Percentiles rank a stretch among this genome's conserved stretches.
Evolutionary conservation across 164 flowering plant species (phyloP).

Genomic region (Santalum album): DNA sequence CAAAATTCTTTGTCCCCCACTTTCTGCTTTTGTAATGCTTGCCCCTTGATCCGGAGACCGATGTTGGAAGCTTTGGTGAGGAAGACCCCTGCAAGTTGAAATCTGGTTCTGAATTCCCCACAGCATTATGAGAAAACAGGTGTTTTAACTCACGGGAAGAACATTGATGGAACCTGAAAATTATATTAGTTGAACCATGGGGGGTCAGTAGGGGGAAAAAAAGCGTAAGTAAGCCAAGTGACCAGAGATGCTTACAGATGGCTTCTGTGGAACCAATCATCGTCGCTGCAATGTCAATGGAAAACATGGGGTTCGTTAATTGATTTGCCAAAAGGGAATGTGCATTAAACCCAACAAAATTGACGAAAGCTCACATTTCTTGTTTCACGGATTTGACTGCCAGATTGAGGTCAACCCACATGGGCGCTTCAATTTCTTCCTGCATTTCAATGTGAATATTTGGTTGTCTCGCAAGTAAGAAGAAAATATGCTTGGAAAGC

Average conservation of each 20-base stretch:
- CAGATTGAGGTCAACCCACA: conserved; percentile 61
- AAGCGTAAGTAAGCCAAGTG: background rate
- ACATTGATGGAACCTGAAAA: conserved; percentile 55
- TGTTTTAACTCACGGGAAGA: conserved; percentile 38
- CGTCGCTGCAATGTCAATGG: conserved; percentile 38
- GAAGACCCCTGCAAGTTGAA: conserved; percentile 18
- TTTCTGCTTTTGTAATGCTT: conserved; percentile 38
- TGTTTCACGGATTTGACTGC: conserved; percentile 28
- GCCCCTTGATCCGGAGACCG: conserved; percentile 73
- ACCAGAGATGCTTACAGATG: conserved; percentile 44
- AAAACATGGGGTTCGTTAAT: too few relatives aligned
- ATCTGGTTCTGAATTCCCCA: conserved; percentile 15
- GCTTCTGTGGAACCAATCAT: conserved; percentile 45
- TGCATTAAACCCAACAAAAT: too few relatives aligned
- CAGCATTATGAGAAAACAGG: conserved; percentile 22
- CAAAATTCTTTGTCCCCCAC: conserved; percentile 17
- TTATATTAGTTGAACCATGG: background rate
- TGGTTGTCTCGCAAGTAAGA: too few relatives aligned
- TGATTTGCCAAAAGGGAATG: background rate
- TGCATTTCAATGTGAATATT: too few relatives aligned
- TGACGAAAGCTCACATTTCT: conserved; percentile 35
- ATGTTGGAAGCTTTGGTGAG: conserved; percentile 54
- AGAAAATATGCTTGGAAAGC: too few relatives aligned
- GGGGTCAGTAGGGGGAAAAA: background rate
- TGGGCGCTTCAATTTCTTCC: conserved; percentile 83